Base-by-base conservation (phyloP, 2,329 filamentous ascomycete species). In the Fusarium domesticum region DNA sequence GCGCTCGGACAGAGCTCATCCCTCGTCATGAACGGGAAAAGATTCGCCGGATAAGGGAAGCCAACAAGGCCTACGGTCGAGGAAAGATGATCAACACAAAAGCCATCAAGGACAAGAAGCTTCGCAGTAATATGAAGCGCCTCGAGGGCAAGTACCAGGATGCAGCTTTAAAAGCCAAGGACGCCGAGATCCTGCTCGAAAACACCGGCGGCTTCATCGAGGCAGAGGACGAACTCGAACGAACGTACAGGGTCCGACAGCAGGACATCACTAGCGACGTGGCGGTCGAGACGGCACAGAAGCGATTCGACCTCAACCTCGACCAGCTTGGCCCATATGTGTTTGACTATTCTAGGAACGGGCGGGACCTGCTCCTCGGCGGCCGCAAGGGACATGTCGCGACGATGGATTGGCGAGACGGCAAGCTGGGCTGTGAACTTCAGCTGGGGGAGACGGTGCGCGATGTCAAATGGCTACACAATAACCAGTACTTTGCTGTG, bases 321-420 rank as follows among this genome's bases (percentile, higher is more conserved):
- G 82, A 89, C 33, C 77, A 84, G 16, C 71, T 96, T 23, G 93
- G 93, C 0, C 93, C 93, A 1, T 98, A 98, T 61, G 74, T 84
- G 1, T 86, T 84, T 63, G 89, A 96, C 56, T 98, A 96, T 69
- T 89, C 89, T 37, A 79, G 89, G 35, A 97, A 95, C 62, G 93
- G 93, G 37, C 81, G 87, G 54, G 84, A 95, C 59, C 70, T 98
- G 51, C 72, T 98, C 42, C 75, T 98, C 25, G 90, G 85, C 11
- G 91, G 93, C 19, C 78, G 89, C 48, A 96, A 96, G 69, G 93
- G 93, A 12, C 93, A 98, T 80, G 76, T 98, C 54, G 92, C 93
- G 44, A 92, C 88, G 1, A 95, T 97, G 81, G 91, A 98, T 69
- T 98, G 93, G 92, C 78, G 92, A 52, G 85, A 87, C 56, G 92